Conservation (phyloP, 2,329 filamentous ascomycete genomes). For the Fusarium papillatum region DNA sequence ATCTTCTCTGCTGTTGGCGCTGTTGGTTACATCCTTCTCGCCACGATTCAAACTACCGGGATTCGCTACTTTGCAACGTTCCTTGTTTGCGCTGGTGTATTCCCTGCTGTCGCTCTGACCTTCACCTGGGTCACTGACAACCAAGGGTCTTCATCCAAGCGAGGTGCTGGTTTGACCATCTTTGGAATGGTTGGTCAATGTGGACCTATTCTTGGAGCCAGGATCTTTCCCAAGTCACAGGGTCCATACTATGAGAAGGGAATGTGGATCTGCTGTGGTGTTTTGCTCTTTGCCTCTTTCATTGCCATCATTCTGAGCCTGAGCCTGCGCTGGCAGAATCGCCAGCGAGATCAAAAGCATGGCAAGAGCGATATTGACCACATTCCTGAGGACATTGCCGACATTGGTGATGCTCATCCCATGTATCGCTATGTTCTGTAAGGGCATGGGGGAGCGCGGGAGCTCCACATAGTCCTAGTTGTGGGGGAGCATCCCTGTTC, state of each 20-base stretch:
- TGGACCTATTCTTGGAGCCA: slow-evolving; percentile 21
- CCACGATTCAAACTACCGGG: slow-evolving; percentile 35
- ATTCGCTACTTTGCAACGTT: slow-evolving; percentile 63
- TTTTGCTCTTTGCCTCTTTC: neutral
- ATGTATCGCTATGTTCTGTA: neutral
- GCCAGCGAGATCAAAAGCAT: slow-evolving; percentile 4
- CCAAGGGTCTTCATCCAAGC: slow-evolving; percentile 75
- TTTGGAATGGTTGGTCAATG: slow-evolving; percentile 39
- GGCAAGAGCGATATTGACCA: neutral
- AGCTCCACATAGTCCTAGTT: neutral
- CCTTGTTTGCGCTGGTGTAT: slow-evolving; percentile 62
- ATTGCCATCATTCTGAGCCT: slow-evolving; percentile 4
- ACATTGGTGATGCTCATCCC: neutral
- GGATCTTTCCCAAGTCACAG: slow-evolving; percentile 16
- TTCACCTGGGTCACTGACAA: slow-evolving; percentile 80
- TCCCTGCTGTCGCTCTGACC: slow-evolving; percentile 77
- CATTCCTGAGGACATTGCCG: neutral
- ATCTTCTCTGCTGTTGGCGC: neutral
- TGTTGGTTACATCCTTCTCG: neutral
- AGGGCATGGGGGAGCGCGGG: neutral
- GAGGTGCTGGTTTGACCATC: slow-evolving; percentile 71
- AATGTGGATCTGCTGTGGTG: slow-evolving; percentile 5
- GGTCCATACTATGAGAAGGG: slow-evolving; percentile 21
- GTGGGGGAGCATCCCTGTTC: neutral
- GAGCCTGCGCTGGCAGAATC: slow-evolving; percentile 25